These are phyloP conservation scores for Candida glaebosa DNA, from an alignment of 805 yeast species.

Conservation along the genomic window DNA sequence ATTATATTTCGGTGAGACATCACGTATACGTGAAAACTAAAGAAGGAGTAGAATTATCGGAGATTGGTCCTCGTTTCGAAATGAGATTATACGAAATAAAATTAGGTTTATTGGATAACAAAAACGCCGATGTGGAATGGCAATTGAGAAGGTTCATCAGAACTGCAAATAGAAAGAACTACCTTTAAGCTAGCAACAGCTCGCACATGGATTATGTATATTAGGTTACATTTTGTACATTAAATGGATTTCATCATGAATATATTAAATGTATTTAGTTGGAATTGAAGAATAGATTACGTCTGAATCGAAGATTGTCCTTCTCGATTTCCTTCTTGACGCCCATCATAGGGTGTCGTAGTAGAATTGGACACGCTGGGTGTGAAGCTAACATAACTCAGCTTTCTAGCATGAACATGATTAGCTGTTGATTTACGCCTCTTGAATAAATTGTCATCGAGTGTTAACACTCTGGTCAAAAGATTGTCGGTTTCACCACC, in stretches of 20 bases:
- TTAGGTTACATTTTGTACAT: background rate
- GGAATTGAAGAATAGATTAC: too few species aligned
- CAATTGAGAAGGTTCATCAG: conserved; percentile 87
- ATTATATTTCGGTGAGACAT: conserved; percentile 90
- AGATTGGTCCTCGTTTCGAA: conserved; percentile 98
- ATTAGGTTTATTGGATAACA: conserved; percentile 88
- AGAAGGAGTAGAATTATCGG: conserved; percentile 88
- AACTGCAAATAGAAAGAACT: conserved; percentile 93
- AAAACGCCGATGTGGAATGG: conserved; percentile 99
- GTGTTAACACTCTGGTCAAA: conserved; percentile 1
- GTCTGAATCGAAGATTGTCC: background rate
- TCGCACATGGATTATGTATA: background rate
- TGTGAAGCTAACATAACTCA: background rate
- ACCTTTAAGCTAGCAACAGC: conserved; percentile 36
- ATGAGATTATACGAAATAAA: conserved; percentile 88
- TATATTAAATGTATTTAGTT: too few species aligned
- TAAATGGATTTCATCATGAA: background rate
- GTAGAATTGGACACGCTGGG: background rate
- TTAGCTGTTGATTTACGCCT: conserved; percentile 5
- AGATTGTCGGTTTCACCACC: conserved; percentile 6
- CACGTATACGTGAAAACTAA: conserved; percentile 89
- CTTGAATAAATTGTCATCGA: conserved; percentile 9
- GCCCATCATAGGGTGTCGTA: background rate
- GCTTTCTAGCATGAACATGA: background rate
- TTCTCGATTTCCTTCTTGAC: background rate